Evolutionary conservation across 129 eudicot species (phyloP).

Genomic region (Centella asiatica): DNA sequence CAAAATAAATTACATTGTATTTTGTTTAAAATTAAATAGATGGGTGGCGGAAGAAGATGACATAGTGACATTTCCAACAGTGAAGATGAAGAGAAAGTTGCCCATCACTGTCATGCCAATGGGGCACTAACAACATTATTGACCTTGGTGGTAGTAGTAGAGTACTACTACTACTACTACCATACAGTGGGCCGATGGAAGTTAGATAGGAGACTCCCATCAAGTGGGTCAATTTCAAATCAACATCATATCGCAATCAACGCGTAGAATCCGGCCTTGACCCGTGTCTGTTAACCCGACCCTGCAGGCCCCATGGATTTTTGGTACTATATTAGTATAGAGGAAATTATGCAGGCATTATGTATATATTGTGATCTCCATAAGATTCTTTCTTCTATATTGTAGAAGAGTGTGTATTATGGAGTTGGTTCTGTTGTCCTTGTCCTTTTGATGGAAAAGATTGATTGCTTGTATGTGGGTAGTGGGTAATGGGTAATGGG

Average conservation of each 20-base stretch:
- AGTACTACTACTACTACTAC: conserved; percentile 4
- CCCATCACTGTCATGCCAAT: conserved; percentile 61
- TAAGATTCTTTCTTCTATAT: background rate
- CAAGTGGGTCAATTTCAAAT: conserved; percentile 11
- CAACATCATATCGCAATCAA: conserved; percentile 11
- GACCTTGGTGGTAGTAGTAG: background rate
- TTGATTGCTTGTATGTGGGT: background rate
- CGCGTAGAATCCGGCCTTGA: conserved; percentile 4
- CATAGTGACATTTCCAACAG: conserved; percentile 77
- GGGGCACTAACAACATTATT: conserved; percentile 11
- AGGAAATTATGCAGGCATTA: too few species aligned
- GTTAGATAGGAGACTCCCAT: conserved; percentile 3
- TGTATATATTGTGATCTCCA: background rate
- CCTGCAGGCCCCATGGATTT: background rate
- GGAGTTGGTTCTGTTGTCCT: conserved; percentile 22
- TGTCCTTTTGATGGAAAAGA: conserved; percentile 11
- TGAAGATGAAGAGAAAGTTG: conserved; percentile 67
- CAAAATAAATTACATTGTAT: background rate
- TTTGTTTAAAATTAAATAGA: conserved; percentile 25
- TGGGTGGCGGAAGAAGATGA: conserved; percentile 84
- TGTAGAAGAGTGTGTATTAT: conserved; percentile 3
- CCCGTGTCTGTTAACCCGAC: conserved; percentile 7
- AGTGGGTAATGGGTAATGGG: conserved; percentile 12
- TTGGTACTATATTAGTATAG: too few species aligned
- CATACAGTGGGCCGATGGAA: conserved; percentile 3